Percentiles rank a stretch among this genome's conserved stretches.
Evolutionary conservation across 169 alveolate species (phyloP).

Genomic region (Eimeria mitis): DNA sequence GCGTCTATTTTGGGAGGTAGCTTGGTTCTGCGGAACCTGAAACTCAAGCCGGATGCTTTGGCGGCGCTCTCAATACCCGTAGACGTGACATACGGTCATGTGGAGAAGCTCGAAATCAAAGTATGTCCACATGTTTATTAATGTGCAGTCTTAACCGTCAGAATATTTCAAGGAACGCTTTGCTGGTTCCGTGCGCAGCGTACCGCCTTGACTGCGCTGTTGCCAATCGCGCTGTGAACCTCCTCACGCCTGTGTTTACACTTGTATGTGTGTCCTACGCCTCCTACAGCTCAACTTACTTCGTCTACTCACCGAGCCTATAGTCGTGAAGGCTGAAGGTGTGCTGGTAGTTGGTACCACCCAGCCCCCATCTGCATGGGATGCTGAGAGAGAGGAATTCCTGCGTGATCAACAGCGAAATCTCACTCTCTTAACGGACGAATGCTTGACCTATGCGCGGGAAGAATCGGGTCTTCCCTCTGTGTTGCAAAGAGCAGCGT

Average conservation of each 20-base stretch:
- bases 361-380: conserved; percentile 74
- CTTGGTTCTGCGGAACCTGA: conserved; percentile 39
- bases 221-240: neutral
- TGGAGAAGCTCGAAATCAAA: conserved; percentile 41
- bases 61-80: conserved; percentile 75
- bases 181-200: neutral
- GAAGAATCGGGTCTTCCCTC: conserved; percentile 74
- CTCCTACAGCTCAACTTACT: conserved; percentile 64
- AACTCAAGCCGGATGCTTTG: conserved; percentile 45
- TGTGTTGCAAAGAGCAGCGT: conserved; percentile 43
- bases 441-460: conserved; percentile 78
- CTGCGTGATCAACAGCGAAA: conserved; percentile 51
- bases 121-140: neutral
- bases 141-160: neutral
- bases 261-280: neutral
- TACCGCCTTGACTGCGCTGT: neutral
- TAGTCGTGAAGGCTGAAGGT: conserved; percentile 54
- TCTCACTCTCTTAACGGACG: conserved; percentile 72
- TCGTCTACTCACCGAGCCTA: conserved; percentile 72
- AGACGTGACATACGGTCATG: conserved; percentile 71
- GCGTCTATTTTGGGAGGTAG: conserved; percentile 67
- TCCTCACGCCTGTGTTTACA: neutral
- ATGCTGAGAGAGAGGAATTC: conserved; percentile 67
- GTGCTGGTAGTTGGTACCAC: conserved; percentile 61
- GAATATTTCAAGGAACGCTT: neutral